A percentile compares a stretch with the other conserved stretches of the same genome.
Conservation (phyloP, 2,329 filamentous ascomycete species). For the Cryphonectria radicalis region DNA sequence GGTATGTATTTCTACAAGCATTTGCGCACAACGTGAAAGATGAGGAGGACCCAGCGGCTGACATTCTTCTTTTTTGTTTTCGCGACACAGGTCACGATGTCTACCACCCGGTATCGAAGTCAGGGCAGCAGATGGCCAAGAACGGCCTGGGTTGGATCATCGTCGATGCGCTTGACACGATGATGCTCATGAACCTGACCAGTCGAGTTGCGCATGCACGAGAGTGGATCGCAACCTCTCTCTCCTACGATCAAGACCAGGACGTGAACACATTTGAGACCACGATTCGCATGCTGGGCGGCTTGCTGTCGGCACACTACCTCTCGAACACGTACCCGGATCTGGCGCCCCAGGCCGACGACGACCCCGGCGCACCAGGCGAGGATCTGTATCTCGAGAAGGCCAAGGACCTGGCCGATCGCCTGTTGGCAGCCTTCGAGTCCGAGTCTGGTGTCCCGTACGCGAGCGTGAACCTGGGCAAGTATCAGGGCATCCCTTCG, state of each 20-base stretch:
- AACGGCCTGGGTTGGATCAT: slow-evolving; percentile 98
- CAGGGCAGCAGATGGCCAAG: slow-evolving; percentile 80
- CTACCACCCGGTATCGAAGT: slow-evolving; percentile 82
- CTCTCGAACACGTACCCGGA: slow-evolving; percentile 81
- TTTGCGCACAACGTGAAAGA: neutral
- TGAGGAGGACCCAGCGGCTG: slow-evolving; percentile 32
- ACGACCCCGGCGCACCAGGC: slow-evolving; percentile 72
- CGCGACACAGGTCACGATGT: slow-evolving; percentile 71
- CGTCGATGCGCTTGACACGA: slow-evolving; percentile 90
- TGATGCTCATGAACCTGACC: slow-evolving; percentile 98
- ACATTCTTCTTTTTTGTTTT: slow-evolving; percentile 31
- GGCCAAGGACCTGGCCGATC: slow-evolving; percentile 88
- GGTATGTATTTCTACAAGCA: slow-evolving; percentile 58
- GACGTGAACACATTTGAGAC: slow-evolving; percentile 98
- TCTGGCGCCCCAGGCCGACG: slow-evolving; percentile 74
- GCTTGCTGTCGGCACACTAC: slow-evolving; percentile 90
- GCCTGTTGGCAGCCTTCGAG: slow-evolving; percentile 85
- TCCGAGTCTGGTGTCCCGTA: slow-evolving; percentile 85
- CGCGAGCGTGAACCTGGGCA: slow-evolving; percentile 86
- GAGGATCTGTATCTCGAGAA: slow-evolving; percentile 97
- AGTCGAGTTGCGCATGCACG: slow-evolving; percentile 81
- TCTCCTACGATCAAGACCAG: slow-evolving; percentile 89
- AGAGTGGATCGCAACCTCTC: slow-evolving; percentile 80
- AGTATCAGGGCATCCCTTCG: slow-evolving; percentile 74
- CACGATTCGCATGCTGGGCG: slow-evolving; percentile 95